These are phyloP conservation scores for Drosera capensis DNA, from an alignment of 148 eudicot species.

Conservation along the genomic window DNA sequence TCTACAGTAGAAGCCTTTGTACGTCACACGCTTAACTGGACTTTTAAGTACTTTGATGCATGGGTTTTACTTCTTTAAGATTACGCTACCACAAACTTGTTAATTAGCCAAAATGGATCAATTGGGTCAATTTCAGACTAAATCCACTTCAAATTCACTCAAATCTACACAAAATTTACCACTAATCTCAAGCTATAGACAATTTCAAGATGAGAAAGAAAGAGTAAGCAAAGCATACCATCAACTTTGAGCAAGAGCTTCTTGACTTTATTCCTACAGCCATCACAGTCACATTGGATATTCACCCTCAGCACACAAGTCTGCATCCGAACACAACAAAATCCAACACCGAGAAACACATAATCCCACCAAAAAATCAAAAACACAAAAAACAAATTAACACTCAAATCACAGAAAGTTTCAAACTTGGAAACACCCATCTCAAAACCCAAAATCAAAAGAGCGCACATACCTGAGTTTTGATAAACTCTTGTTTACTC, in stretches of 20 bases:
- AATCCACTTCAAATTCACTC: not conserved
- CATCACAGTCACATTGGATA: conserved; percentile 47
- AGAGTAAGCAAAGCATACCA: conserved; percentile 8
- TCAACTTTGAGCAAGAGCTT: conserved; percentile 33
- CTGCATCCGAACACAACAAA: conserved; percentile 11
- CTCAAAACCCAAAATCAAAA: not conserved
- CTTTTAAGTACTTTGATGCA: no score
- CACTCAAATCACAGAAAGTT: not conserved
- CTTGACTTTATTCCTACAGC: conserved; percentile 38
- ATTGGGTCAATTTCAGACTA: not conserved
- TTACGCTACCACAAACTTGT: no score
- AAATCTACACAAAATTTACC: not conserved
- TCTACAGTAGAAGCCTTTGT: no score
- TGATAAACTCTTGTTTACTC: conserved; percentile 22
- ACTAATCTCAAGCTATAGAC: no score
- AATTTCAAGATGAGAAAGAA: not conserved
- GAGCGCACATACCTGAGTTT: conserved; percentile 12
- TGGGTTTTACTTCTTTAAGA: no score
- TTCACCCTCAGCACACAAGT: conserved; percentile 39
- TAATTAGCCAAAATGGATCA: not conserved
- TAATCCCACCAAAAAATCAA: not conserved
- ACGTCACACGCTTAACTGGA: no score
- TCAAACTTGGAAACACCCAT: not conserved
- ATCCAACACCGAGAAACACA: not conserved
- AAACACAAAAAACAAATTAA: not conserved